Evolutionary conservation across 2,329 filamentous ascomycete species (phyloP), one percentile per base, ranked within the genome.

Genomic region (Tympanopsis confertula): DNA sequence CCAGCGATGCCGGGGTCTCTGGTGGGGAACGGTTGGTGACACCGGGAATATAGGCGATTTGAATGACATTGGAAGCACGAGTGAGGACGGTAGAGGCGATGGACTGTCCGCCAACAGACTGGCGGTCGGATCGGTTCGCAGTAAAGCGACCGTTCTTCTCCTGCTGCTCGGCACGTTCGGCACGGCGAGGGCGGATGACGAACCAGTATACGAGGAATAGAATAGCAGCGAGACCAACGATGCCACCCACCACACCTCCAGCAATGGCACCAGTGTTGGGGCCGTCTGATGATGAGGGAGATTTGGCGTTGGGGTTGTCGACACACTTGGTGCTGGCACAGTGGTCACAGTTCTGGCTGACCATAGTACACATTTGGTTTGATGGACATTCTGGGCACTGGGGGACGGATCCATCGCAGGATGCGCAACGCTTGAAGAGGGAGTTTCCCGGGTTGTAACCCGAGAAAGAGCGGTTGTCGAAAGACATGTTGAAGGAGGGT

Each of bases 11-110:
- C 3, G 86, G 85, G 1, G 86, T 89, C n/a, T 82, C 80, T 4
- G 85, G 83, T 5, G 81, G 79, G 12, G 88, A 87, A 47, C 89
- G 77, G 62, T 95, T 95, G 42, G 86, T 95, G 50, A 96, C 88
- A 42, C 91, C 91, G 13, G 91, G 91, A 47, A 98, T 96, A 59
- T 96, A 98, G 39, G 91, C 91, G 60, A 98, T 98, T 62, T 96
- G 91, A 51, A 98, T 98, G 55, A 98, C 89, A 65, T 98, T 98
- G 52, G 91, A 96, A 36, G 91, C 91, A 44, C 91, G 80, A 14
- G 91, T 96, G 42, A 95, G 74, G 41, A 96, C 87, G 19, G 89
- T 96, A 7, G 88, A 95, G 13, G 91, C 91, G 54, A 98, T 86
- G 12, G 89, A 96, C 10, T 33, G 10, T 69, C 48, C 75, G 71